phyloP scores from a whole-genome alignment of 257 asterid species.

The Echium plantagineum region DNA sequence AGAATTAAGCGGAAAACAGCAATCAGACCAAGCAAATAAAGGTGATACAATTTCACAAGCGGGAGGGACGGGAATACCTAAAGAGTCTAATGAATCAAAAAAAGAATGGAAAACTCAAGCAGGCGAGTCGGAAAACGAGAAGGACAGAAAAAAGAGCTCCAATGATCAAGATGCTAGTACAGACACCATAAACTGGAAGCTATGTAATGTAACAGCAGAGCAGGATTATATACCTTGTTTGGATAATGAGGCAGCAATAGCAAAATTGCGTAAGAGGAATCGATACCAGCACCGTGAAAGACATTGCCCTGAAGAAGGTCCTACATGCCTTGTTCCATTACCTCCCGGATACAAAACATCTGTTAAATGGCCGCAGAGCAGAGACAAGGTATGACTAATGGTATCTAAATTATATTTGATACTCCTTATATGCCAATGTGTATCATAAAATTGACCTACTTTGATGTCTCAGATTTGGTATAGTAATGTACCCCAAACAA shows the following conservation, averaged over 20 bases:
- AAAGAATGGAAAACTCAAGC: conserved; percentile 72
- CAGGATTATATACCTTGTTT: conserved; percentile 81
- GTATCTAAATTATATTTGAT: not conserved
- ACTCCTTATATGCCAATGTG: not conserved
- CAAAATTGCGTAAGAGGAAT: conserved; percentile 31
- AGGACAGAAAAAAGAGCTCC: conserved; percentile 45
- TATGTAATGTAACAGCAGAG: conserved; percentile 64
- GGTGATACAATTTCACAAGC: conserved; percentile 15
- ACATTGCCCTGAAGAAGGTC: conserved; percentile 71
- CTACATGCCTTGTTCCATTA: conserved; percentile 63
- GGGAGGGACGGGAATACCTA: conserved; percentile 26
- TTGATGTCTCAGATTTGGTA: conserved; percentile 70
- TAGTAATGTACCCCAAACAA: conserved; percentile 63
- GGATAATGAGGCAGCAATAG: conserved; percentile 64
- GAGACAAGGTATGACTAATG: conserved; percentile 52
- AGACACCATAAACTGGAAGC: conserved; percentile 36
- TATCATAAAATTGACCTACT: not conserved
- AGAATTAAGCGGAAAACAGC: conserved; percentile 8
- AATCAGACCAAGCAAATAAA: not conserved
- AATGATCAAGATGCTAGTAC: conserved; percentile 21
- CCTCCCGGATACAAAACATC: conserved; percentile 63
- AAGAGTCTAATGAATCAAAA: conserved; percentile 47
- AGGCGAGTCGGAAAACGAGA: conserved; percentile 55
- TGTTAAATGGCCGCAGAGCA: conserved; percentile 74
- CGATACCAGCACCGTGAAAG: conserved; percentile 83